Percentiles rank a stretch among this genome's conserved stretches.
Evolutionary conservation across 1,284 basidiomycete species (phyloP).

Genomic region (Microbotryum intermedium): DNA sequence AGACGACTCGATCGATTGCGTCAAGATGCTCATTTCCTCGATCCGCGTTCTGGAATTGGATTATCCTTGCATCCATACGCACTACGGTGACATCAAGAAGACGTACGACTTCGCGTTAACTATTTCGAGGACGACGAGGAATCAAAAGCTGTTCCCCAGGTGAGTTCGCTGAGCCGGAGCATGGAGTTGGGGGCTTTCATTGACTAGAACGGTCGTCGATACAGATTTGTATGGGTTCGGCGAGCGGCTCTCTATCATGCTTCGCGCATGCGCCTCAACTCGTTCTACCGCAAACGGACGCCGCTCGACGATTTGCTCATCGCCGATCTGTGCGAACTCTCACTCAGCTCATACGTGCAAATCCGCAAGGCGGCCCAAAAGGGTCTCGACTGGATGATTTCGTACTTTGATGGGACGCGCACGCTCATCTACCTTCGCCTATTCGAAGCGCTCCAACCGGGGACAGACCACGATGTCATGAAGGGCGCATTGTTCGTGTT

Average conservation of each 20-base stretch:
- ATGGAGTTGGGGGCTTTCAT: constrained; percentile 48
- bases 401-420: constrained; percentile 76
- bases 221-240: constrained; percentile 59
- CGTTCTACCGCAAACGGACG: constrained; percentile 70
- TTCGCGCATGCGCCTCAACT: constrained; percentile 58
- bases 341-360: constrained; percentile 73
- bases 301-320: constrained; percentile 72
- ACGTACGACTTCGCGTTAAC: constrained; percentile 32
- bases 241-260: constrained; percentile 59
- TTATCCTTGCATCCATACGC: constrained; percentile 49
- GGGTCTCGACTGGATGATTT: constrained; percentile 53
- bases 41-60: constrained; percentile 67
- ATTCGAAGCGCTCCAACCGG: constrained; percentile 62
- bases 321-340: constrained; percentile 67
- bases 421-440: constrained; percentile 42
- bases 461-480: constrained; percentile 83
- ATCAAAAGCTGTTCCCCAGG: constrained; percentile 38
- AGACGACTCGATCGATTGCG: constrained; percentile 89
- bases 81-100: constrained; percentile 28
- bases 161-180: constrained; percentile 31
- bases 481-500: constrained; percentile 90
- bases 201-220: constrained; percentile 40
- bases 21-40: constrained; percentile 50
- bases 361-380: constrained; percentile 64
- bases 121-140: constrained; percentile 32